These are phyloP conservation scores for Syzygium grande DNA, from an alignment of 345 rosid genomes.

Conservation along the genomic window DNA sequence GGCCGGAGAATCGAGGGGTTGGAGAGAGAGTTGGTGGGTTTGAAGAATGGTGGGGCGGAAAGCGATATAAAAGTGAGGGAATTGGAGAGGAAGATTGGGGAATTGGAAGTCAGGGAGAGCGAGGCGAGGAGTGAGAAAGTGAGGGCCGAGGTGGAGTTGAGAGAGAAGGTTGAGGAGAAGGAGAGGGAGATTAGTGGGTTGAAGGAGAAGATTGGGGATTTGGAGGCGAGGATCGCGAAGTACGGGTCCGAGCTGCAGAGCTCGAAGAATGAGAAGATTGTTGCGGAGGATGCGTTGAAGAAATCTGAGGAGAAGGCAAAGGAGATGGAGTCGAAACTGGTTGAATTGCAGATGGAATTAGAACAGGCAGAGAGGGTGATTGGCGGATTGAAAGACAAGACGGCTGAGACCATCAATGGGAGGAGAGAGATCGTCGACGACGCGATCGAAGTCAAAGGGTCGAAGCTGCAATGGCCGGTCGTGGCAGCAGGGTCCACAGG, in stretches of 20 bases:
- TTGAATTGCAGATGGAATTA: slow-evolving; percentile 29
- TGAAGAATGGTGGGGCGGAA: slow-evolving; percentile 52
- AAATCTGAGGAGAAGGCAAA: slow-evolving; percentile 20
- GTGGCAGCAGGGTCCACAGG: slow-evolving; percentile 45
- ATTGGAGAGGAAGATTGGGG: slow-evolving; percentile 60
- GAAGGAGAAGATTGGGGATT: slow-evolving; percentile 26
- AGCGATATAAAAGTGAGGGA: slow-evolving; percentile 53
- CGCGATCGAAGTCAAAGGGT: slow-evolving; percentile 6
- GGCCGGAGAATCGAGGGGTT: slow-evolving; percentile 19
- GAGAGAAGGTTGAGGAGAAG: slow-evolving; percentile 39
- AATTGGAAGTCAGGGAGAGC: slow-evolving; percentile 42
- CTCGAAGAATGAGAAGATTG: slow-evolving; percentile 26
- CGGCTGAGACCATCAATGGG: slow-evolving; percentile 25
- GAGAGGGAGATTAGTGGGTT: slow-evolving; percentile 33
- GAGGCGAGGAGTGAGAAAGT: slow-evolving; percentile 64
- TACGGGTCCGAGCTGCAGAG: slow-evolving; percentile 23
- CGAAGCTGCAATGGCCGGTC: slow-evolving; percentile 32
- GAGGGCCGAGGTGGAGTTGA: slow-evolving; percentile 52
- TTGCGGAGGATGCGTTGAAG: slow-evolving; percentile 16
- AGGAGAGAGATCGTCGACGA: not conserved
- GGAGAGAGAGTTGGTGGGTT: slow-evolving; percentile 41
- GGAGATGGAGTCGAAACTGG: slow-evolving; percentile 23
- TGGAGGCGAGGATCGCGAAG: slow-evolving; percentile 30
- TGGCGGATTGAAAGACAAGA: slow-evolving; percentile 29
- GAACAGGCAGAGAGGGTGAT: slow-evolving; percentile 28